phyloP scores from a whole-genome alignment of 768 basidiomycete genomes.

The Imleria badia region DNA sequence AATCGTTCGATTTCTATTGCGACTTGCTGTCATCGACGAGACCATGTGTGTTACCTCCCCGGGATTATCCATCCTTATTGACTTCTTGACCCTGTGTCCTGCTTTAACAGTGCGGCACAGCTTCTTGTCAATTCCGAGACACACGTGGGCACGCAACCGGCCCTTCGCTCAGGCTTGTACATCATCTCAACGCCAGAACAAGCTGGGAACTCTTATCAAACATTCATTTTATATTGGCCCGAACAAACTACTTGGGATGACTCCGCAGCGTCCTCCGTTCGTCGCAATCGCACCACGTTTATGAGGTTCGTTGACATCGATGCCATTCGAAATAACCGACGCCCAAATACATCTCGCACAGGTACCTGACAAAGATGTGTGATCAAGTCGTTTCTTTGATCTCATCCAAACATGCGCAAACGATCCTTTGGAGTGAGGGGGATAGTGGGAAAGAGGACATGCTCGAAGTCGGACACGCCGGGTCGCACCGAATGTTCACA shows the following conservation, averaged over 20 bases:
- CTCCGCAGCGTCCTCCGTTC: too few relatives aligned
- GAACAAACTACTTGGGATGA: too few relatives aligned
- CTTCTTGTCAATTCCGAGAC: slow-evolving; percentile 15
- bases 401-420: slow-evolving; percentile 44
- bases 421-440: slow-evolving; percentile 46
- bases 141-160: slow-evolving; percentile 1
- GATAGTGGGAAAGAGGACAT: slow-evolving; percentile 27
- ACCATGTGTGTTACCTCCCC: slow-evolving; percentile 35
- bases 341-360: too few relatives aligned
- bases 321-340: too few relatives aligned
- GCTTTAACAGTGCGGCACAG: slow-evolving; percentile 6
- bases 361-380: slow-evolving; percentile 59
- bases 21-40: slow-evolving; percentile 37
- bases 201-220: slow-evolving; percentile 1
- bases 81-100: neutral
- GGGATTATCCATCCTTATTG: neutral
- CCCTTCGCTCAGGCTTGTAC: slow-evolving; percentile 25
- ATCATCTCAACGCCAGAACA: slow-evolving; percentile 11
- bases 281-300: too few relatives aligned
- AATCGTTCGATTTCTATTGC: slow-evolving; percentile 45
- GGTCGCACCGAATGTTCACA: slow-evolving; percentile 47
- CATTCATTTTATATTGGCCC: too few relatives aligned
- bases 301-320: too few relatives aligned
- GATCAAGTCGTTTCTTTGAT: slow-evolving; percentile 55
- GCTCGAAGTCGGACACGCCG: slow-evolving; percentile 37